A percentile compares a stretch with the other conserved stretches of the same genome.
Evolutionary conservation across 768 basidiomycete species (phyloP).

Genomic region (Amanita thiersii): DNA sequence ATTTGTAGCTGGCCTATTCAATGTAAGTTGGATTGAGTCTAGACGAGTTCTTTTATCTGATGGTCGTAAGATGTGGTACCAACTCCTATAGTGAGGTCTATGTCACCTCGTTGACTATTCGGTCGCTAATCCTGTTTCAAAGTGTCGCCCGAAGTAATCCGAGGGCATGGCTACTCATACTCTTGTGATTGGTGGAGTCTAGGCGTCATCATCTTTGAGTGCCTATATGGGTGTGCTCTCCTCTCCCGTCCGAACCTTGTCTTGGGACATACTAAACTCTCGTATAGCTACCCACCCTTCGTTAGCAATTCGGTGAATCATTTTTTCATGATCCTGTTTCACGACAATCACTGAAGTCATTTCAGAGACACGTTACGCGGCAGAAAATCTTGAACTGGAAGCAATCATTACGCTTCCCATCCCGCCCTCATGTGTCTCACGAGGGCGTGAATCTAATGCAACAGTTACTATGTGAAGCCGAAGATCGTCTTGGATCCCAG

Average conservation of each 20-base stretch:
- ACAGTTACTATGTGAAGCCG: constrained; percentile 88
- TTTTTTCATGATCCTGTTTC: neutral
- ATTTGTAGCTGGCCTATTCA: constrained; percentile 71
- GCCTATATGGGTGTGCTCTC: constrained; percentile 73
- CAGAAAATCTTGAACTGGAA: constrained; percentile 98
- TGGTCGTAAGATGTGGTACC: constrained; percentile 60
- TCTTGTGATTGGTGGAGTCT: constrained; percentile 99
- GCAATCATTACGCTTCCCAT: constrained; percentile 79
- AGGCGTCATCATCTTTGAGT: constrained; percentile 95
- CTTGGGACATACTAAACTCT: constrained; percentile 9
- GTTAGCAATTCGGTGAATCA: constrained; percentile 76
- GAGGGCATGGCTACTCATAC: constrained; percentile 88
- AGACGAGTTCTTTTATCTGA: constrained; percentile 13
- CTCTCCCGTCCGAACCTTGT: constrained; percentile 9
- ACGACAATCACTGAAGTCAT: constrained; percentile 9
- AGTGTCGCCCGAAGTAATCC: constrained; percentile 91
- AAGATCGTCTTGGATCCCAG: constrained; percentile 85
- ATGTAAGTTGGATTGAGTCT: constrained; percentile 47
- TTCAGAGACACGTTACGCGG: constrained; percentile 83
- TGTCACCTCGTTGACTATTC: constrained; percentile 14
- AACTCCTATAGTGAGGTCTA: constrained; percentile 73
- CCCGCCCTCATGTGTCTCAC: constrained; percentile 73
- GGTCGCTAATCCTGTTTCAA: constrained; percentile 12
- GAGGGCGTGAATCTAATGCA: constrained; percentile 86
- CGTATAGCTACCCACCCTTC: constrained; percentile 88